Percentiles rank a stretch among this genome's conserved stretches.
phyloP scores from a whole-genome alignment of 2,329 filamentous ascomycete genomes.

The Metarhizium album region DNA sequence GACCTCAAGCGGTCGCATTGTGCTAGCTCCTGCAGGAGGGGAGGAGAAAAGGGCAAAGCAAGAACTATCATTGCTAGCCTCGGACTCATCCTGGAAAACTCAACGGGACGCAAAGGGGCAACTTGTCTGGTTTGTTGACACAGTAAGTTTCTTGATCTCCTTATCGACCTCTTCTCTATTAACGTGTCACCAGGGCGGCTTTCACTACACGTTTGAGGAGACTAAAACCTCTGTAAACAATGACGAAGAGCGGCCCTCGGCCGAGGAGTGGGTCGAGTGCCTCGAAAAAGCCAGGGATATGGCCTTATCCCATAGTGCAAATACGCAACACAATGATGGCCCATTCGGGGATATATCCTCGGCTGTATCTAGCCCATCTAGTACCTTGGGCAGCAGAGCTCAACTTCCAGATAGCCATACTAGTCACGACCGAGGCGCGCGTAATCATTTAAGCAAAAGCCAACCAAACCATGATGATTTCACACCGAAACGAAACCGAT shows the following conservation, averaged over 20 bases:
- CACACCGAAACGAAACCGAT: conserved; percentile 50
- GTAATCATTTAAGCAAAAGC: conserved; percentile 49
- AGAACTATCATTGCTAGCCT: conserved; percentile 72
- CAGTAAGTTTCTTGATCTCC: conserved; percentile 50
- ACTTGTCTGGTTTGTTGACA: conserved; percentile 83
- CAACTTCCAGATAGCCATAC: conserved; percentile 41
- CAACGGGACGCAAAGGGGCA: conserved; percentile 80
- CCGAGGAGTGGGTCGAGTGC: conserved; percentile 86
- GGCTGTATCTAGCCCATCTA: conserved; percentile 64
- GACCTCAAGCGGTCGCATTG: conserved; percentile 79
- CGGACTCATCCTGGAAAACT: conserved; percentile 68
- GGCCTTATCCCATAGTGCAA: conserved; percentile 61
- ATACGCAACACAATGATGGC: conserved; percentile 56
- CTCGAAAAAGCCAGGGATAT: conserved; percentile 80
- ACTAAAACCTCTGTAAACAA: conserved; percentile 54
- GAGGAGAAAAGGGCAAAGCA: conserved; percentile 94
- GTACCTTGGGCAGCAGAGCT: conserved; percentile 54
- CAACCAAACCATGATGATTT: conserved; percentile 45
- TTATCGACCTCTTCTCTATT: not conserved
- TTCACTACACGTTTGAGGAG: conserved; percentile 90
- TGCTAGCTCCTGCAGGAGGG: conserved; percentile 81
- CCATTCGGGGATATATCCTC: conserved; percentile 59
- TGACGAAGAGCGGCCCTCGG: conserved; percentile 55
- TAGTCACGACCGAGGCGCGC: conserved; percentile 39
- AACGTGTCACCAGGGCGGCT: conserved; percentile 57